Evolutionary conservation across 441 rosid species (phyloP).

Genomic region (Gossypium aridum): DNA sequence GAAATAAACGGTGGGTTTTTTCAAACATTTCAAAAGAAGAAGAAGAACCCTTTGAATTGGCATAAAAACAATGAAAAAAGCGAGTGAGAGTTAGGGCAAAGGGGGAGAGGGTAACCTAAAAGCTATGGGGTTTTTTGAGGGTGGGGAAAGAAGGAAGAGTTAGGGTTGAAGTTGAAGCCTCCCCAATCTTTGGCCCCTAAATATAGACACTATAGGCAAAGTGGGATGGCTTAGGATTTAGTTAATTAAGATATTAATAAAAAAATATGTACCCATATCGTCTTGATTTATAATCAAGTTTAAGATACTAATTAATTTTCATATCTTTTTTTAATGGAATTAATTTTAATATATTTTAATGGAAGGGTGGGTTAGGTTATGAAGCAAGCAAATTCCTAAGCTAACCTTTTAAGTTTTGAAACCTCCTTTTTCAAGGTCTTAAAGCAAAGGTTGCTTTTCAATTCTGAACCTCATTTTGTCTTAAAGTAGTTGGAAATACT

Average conservation of each 20-base stretch:
- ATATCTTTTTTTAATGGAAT: background rate
- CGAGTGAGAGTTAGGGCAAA: constrained; percentile 5
- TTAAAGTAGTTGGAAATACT: constrained; percentile 49
- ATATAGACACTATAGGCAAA: constrained; percentile 33
- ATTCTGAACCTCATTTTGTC: constrained; percentile 67
- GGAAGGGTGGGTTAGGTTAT: constrained; percentile 22
- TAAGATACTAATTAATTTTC: background rate
- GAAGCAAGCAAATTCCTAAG: constrained; percentile 56
- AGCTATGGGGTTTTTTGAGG: background rate
- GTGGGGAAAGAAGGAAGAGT: constrained; percentile 31
- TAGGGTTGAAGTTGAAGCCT: constrained; percentile 28
- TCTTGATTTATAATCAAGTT: background rate
- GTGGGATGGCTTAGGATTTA: background rate
- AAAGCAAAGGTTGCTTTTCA: constrained; percentile 61
- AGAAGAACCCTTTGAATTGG: constrained; percentile 24
- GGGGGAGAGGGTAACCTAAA: background rate
- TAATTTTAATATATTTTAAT: too few relatives aligned
- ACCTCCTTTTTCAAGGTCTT: constrained; percentile 52
- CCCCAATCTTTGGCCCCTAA: constrained; percentile 32
- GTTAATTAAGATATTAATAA: background rate
- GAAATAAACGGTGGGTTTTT: background rate
- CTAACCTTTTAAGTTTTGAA: constrained; percentile 33
- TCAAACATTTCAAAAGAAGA: background rate
- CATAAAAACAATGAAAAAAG: constrained; percentile 26
- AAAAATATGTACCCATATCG: too few relatives aligned